These are phyloP conservation scores for Penstemon barbatus DNA, from an alignment of 257 asterid genomes.

Conservation along the genomic window DNA sequence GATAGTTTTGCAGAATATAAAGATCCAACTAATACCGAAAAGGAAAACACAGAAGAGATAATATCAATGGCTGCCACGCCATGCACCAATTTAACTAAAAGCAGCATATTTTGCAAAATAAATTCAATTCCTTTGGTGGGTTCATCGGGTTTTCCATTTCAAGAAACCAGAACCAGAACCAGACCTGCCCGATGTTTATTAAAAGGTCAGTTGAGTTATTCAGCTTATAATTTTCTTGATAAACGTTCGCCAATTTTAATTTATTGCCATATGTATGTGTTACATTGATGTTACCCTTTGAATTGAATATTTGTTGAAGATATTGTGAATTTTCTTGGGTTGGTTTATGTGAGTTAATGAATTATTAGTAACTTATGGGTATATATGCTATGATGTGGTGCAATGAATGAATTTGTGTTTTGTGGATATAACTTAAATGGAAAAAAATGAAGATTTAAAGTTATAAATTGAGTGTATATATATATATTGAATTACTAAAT, in stretches of 20 bases:
- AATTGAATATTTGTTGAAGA: background rate
- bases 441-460: background rate
- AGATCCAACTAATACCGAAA: background rate
- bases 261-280: background rate
- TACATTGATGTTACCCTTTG: background rate
- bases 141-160: constrained; percentile 39
- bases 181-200: constrained; percentile 30
- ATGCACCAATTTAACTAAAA: constrained; percentile 26
- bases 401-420: background rate
- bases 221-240: background rate
- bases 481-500: background rate
- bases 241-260: background rate
- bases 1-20: constrained; percentile 26
- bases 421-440: background rate
- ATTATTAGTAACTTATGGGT: background rate
- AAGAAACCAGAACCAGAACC: constrained; percentile 21
- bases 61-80: constrained; percentile 46
- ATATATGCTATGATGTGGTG: background rate
- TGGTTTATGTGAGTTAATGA: background rate
- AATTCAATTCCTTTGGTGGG: constrained; percentile 38
- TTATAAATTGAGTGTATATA: background rate
- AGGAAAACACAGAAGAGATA: constrained; percentile 8
- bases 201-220: constrained; percentile 33
- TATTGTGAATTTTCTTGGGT: background rate
- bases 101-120: constrained; percentile 36